Base-by-base conservation (phyloP, 2,329 filamentous ascomycete species). In the Metarhizium humberi region DNA sequence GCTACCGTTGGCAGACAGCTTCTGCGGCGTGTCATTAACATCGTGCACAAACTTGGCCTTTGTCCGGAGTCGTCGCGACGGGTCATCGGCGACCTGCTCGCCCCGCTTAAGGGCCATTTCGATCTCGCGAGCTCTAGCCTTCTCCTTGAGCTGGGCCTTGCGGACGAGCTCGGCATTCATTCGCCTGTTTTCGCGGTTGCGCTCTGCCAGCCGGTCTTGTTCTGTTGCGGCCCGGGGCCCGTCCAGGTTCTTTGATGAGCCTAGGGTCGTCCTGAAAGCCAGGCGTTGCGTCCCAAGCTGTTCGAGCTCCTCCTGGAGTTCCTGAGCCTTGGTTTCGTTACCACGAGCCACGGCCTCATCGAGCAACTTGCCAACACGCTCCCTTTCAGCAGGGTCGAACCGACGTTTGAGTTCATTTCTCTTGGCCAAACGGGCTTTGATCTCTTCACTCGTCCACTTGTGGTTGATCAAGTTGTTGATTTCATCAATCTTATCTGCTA, bases 131-230 rank as follows among this genome's bases (percentile, higher is more conserved):
- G 76, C 76, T 60, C 78, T 79, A 51, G 81, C 80, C 62, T 85
- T 81, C 73, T 99, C 94, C 62, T 87, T 86, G 55, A 96, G 78
- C 67, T 96, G 88, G 0, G 92, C 92, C 69, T 89, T 88, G 57
- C 92, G 89, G n/a, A 97, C 88, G 50, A 88, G 86, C 67, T 96
- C 89, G n/a, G 82, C 81, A 66, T 96, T 96, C 62, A 86, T 80
- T 56, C 86, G 84, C 58, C 92, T 86, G 71, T 96, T 96, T 66
- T 88, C 84, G 32, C 82, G 78, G 71, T 99, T 99, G 61, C 96
- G 78, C 64, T 87, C 81, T 0, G 89, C 88, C 29, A 97, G 79
- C 32, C 88, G 86, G 60, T 95, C 90, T 68, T 92, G 90, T 69
- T 95, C 87, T 38, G 79, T 75, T 8, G 78, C 75, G 62, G 77